Base-by-base conservation (phyloP, 306 rosid species). In the Fragaria vesca region DNA sequence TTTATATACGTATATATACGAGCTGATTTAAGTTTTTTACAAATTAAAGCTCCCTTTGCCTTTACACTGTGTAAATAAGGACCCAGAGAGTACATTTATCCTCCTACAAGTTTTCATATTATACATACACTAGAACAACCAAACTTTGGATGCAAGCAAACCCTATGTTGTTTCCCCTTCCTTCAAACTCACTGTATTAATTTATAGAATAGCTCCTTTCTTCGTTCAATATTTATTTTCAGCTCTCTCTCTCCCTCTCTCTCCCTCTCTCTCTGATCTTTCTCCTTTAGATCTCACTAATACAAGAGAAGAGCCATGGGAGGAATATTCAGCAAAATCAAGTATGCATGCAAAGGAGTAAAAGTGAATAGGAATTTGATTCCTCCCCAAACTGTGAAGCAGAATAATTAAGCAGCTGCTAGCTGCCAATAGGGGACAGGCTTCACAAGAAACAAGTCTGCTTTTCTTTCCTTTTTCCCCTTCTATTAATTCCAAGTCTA, bases 71-170 rank as follows among this genome's bases (percentile, higher is more conserved):
- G 81, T 69, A 80, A 74, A 84, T 69, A 69, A 74, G 46, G 24
- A 81, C 79, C 72, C 66, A 84, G 83, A 86, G 83, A 58, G 81
- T 69, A 78, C 82, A 80, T 86, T 80, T 83, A 81, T 83, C 84
- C 88, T 79, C 72, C 78, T 70, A 77, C 89, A 89, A 87, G 91
- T 83, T 85, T 91, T 76, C 76, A 30, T 68, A 15, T 43, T 69
- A 77, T 80, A 85, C 85, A 50, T 43, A 17, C 71, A 73, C 21
- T 69, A 81, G 80, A 70, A 72, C 72, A 81, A 66, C 80, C 74
- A 87, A 81, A 86, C 97, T 87, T 91, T 81, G 82, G 85, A 89
- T 86, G 90, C 83, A 91, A 91, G 97, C 87, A 82, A 86, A 67
- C 79, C 69, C 34, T 40, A 34, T 65, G 36, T 52, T 77, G 51